These are phyloP conservation scores for Melocanna baccifera DNA, from an alignment of 176 grass and related monocot species.

Conservation along the genomic window DNA sequence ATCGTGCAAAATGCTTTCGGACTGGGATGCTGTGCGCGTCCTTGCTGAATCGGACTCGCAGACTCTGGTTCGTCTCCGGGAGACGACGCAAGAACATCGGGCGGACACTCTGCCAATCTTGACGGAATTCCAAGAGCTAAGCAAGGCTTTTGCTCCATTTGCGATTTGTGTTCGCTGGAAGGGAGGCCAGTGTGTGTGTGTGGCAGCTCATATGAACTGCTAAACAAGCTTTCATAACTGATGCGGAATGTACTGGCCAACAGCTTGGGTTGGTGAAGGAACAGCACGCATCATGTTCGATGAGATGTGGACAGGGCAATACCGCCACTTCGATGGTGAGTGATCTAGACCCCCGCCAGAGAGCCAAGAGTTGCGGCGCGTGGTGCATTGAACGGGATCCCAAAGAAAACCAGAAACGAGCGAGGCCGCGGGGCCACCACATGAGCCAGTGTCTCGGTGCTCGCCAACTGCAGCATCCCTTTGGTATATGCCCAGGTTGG, in stretches of 20 bases:
- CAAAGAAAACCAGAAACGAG: not conserved
- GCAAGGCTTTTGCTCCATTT: too few relatives aligned
- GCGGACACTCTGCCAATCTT: too few relatives aligned
- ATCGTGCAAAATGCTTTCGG: too few relatives aligned
- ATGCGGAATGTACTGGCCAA: not conserved
- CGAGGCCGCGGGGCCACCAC: not conserved
- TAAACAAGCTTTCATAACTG: too few relatives aligned
- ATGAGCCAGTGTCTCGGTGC: not conserved
- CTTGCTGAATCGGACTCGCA: too few relatives aligned
- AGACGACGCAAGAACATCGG: too few relatives aligned
- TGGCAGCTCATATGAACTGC: too few relatives aligned
- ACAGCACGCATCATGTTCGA: not conserved
- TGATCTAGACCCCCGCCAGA: not conserved
- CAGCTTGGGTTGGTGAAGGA: not conserved
- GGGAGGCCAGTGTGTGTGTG: too few relatives aligned
- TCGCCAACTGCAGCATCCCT: not conserved
- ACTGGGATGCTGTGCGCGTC: too few relatives aligned
- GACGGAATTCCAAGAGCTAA: too few relatives aligned
- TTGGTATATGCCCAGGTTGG: not conserved
- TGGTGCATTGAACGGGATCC: conserved; percentile 23
- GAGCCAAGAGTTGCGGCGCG: not conserved
- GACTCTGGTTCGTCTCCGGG: too few relatives aligned
- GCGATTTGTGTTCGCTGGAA: too few relatives aligned
- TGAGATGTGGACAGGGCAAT: conserved; percentile 19
- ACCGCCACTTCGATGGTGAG: not conserved